These are phyloP conservation scores for Leccinellum luteum DNA, from an alignment of 768 basidiomycete species.

Conservation along the genomic window DNA sequence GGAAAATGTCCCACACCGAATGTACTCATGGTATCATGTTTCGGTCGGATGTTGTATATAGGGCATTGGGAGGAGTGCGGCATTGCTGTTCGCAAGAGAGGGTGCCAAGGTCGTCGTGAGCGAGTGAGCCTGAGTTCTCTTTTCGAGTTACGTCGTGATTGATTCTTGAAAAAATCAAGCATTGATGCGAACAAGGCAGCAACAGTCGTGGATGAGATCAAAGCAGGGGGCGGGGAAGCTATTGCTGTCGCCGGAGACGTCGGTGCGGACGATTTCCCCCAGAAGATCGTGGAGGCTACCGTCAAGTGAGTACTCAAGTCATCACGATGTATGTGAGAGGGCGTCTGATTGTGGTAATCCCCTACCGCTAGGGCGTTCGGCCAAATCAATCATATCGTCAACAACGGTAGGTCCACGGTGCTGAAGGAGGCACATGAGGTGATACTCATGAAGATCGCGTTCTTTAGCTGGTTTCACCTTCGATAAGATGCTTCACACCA, in stretches of 20 bases:
- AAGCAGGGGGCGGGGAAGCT: conserved; percentile 66
- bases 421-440: no score
- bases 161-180: conserved; percentile 34
- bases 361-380: conserved; percentile 61
- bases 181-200: conserved; percentile 71
- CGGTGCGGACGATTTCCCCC: conserved; percentile 78
- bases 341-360: neutral
- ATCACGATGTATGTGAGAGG: neutral
- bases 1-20: no score
- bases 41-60: conserved; percentile 24
- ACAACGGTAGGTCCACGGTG: conserved; percentile 54
- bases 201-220: conserved; percentile 70
- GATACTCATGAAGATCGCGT: neutral
- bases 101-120: conserved; percentile 85
- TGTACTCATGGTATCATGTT: no score
- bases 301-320: conserved; percentile 57
- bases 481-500: conserved; percentile 88
- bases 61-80: conserved; percentile 77
- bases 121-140: conserved; percentile 54
- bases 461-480: conserved; percentile 67
- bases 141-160: neutral
- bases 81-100: conserved; percentile 77
- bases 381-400: conserved; percentile 84
- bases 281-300: conserved; percentile 72
- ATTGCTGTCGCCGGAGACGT: conserved; percentile 79